Base-by-base conservation (phyloP, 2,329 filamentous ascomycete species). In the Arthroderma sp. region DNA sequence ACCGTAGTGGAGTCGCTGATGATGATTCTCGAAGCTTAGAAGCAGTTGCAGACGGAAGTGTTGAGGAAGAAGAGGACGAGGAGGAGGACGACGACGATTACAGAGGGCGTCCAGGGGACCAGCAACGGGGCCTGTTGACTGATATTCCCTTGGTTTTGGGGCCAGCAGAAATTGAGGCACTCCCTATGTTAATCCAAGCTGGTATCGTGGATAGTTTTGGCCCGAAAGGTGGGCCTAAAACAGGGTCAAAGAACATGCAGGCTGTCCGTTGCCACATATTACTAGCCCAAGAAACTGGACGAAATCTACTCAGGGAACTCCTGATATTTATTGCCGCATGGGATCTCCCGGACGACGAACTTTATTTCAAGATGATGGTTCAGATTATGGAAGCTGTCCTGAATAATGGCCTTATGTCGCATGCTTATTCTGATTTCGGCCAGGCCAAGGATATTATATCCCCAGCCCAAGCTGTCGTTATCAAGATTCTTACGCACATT, bases 121-220 rank as follows among this genome's bases (percentile, higher is more conserved):
- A 79, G 60, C 74, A 79, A 67, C 86, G 88, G 17, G 91, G 91
- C 11, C 75, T 97, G 13, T 75, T 97, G 57, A 96, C 91, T 0
- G 91, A 97, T 69, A 89, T 97, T 11, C 91, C 91, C 31, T 87
- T 97, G 63, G 95, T 96, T 38, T 78, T 97, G 31, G 91, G 94
- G 44, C 91, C 91, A 0, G 91, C 90, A 57, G 91, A 97, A 71
- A 96, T 96, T 56, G 91, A 97, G 71, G 91, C 93, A 4, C 75
- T 97, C 56, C 91, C 95, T 57, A 95, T 96, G 91, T 94, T 96
- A 59, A 86, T 97, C 65, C 95, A 96, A 76, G 91, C 88, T 13
- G 94, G 91, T 61, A 94, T 97, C 56, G 83, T 95, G 21, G 88
- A 94, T 59, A 87, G 87, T 59, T 85, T 86, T 62, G 82, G 84